Percentiles rank a stretch among this genome's conserved stretches.
Evolutionary conservation across 1,284 basidiomycete species (phyloP).

Genomic region (Rhodotorula sp.): DNA sequence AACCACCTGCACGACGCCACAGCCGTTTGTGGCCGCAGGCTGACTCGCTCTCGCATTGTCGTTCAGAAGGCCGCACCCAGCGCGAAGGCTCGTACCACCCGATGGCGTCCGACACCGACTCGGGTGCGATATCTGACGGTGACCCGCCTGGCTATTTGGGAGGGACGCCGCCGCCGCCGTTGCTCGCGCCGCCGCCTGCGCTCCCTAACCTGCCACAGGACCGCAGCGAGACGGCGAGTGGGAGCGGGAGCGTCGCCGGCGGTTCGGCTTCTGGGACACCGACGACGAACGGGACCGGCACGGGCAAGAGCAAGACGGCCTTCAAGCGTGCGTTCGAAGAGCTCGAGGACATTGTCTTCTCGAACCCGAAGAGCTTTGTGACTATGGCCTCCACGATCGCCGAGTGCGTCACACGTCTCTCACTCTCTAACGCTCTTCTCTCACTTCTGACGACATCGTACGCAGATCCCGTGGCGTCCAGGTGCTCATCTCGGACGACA

Average conservation of each 20-base stretch:
- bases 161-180: background rate
- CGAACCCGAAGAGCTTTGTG: conserved; percentile 26
- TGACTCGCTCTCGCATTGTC: background rate
- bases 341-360: conserved; percentile 36
- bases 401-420: conserved; percentile 5
- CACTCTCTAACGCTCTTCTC: background rate
- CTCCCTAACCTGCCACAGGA: background rate
- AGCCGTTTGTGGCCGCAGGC: background rate
- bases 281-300: background rate
- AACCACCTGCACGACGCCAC: background rate
- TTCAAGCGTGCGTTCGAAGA: conserved; percentile 22
- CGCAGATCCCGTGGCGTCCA: conserved; percentile 20
- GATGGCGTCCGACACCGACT: conserved; percentile 11
- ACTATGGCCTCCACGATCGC: conserved; percentile 25
- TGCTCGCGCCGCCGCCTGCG: conserved; percentile 3
- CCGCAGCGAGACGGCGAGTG: background rate
- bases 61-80: conserved; percentile 3
- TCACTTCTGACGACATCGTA: background rate
- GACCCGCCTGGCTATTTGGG: conserved; percentile 22
- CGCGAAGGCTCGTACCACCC: conserved; percentile 14
- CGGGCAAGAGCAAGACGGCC: background rate
- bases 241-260: background rate
- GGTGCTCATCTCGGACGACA: conserved; percentile 30
- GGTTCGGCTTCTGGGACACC: background rate
- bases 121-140: conserved; percentile 22